Conservation (phyloP, 1,284 basidiomycete species). For the Sanghuangporus sanghuang region DNA sequence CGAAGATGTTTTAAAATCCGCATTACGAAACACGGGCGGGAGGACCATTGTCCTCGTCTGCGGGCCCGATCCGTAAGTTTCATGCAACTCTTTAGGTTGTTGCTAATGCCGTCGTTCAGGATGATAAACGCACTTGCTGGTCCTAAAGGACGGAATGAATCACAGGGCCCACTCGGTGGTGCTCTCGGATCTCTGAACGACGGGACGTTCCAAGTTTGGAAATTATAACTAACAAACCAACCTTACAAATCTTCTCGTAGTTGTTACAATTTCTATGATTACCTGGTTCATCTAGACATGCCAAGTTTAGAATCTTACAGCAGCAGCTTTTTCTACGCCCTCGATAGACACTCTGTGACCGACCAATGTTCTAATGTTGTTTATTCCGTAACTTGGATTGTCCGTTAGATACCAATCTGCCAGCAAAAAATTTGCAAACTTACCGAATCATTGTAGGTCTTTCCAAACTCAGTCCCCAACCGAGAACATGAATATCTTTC, state of each 20-base stretch:
- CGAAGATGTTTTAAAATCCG: conserved; percentile 23
- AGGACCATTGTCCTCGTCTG: conserved; percentile 66
- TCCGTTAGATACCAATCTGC: conserved; percentile 14
- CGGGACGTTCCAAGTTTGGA: conserved; percentile 50
- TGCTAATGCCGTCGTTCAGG: conserved; percentile 32
- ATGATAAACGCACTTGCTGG: conserved; percentile 74
- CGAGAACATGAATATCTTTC: conserved; percentile 93
- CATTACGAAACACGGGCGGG: conserved; percentile 23
- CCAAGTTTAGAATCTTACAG: conserved; percentile 74
- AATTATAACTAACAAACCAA: conserved; percentile 43
- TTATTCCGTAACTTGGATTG: conserved; percentile 69
- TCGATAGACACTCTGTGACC: conserved; percentile 96
- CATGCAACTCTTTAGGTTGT: neutral
- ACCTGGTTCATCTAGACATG: neutral
- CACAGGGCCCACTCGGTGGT: conserved; percentile 68
- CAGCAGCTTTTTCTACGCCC: conserved; percentile 82
- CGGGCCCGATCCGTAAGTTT: conserved; percentile 70
- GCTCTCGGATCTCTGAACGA: conserved; percentile 46
- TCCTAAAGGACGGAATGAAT: conserved; percentile 68
- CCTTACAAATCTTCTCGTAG: neutral
- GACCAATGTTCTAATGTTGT: conserved; percentile 94
- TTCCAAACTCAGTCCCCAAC: conserved; percentile 95
- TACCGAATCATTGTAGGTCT: conserved; percentile 99
- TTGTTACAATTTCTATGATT: conserved; percentile 1
- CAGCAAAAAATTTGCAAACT: conserved; percentile 24